Conservation (phyloP, 768 basidiomycete genomes). For the Flagelloscypha sp. region DNA sequence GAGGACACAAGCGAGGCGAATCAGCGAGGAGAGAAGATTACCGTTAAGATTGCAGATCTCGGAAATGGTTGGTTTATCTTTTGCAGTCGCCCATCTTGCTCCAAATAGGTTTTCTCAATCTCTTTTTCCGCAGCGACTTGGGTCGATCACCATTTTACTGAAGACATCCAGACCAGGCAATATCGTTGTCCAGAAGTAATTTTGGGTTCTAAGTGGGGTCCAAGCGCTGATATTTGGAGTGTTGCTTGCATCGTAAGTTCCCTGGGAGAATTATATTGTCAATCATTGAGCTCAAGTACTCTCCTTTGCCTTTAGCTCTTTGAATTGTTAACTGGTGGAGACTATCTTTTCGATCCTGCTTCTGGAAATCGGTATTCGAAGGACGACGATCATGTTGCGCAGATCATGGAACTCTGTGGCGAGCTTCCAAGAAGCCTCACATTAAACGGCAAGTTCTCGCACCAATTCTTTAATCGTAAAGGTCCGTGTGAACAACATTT, state of each 20-base stretch:
- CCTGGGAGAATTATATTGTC: slow-evolving; percentile 1
- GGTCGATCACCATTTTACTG: slow-evolving; percentile 95
- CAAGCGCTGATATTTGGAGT: slow-evolving; percentile 95
- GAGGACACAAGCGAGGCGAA: too few relatives aligned
- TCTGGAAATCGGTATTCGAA: slow-evolving; percentile 93
- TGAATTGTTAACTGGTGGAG: slow-evolving; percentile 92
- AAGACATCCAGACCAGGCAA: slow-evolving; percentile 96
- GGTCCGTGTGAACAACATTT: too few relatives aligned
- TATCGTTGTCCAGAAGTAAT: slow-evolving; percentile 98
- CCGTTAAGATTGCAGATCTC: slow-evolving; percentile 97
- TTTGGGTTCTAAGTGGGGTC: slow-evolving; percentile 90
- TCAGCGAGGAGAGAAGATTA: slow-evolving; percentile 88
- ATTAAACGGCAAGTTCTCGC: slow-evolving; percentile 85
- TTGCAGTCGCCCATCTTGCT: slow-evolving; percentile 5
- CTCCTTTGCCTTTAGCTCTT: slow-evolving; percentile 56
- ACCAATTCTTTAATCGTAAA: slow-evolving; percentile 94
- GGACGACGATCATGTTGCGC: slow-evolving; percentile 95
- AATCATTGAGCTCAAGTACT: background rate
- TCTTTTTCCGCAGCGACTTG: slow-evolving; percentile 58
- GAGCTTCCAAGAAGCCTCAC: slow-evolving; percentile 81
- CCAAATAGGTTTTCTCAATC: slow-evolving; percentile 3
- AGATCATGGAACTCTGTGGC: slow-evolving; percentile 93
- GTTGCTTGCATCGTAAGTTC: slow-evolving; percentile 82
- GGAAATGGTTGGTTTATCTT: slow-evolving; percentile 67
- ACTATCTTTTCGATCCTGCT: slow-evolving; percentile 97